These are phyloP conservation scores for Panus rudis DNA, from an alignment of 768 basidiomycete genomes.

Conservation along the genomic window DNA sequence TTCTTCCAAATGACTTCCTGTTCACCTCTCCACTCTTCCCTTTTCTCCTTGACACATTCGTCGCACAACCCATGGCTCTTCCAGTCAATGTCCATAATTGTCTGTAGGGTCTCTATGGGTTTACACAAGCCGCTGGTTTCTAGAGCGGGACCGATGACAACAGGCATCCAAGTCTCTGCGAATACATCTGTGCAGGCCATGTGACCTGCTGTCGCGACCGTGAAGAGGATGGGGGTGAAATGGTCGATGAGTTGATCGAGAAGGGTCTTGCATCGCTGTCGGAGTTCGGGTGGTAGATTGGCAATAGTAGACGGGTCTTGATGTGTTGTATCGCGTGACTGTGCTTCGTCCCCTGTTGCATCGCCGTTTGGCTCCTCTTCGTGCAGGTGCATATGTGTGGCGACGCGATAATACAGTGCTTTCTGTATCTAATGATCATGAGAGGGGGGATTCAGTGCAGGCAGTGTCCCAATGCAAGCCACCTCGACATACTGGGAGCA, in stretches of 20 bases:
- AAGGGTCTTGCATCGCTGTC: constrained; percentile 21
- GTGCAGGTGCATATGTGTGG: constrained; percentile 53
- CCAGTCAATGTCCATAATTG: constrained; percentile 54
- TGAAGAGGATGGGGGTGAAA: constrained; percentile 70
- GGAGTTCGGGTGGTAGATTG: constrained; percentile 19
- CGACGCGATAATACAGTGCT: constrained; percentile 55
- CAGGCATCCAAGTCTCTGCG: constrained; percentile 64
- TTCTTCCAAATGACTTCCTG: constrained; percentile 51
- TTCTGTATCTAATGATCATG: constrained; percentile 40
- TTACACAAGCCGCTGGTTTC: constrained; percentile 55
- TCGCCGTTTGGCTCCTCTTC: constrained; percentile 23
- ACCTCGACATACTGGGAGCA: constrained; percentile 39
- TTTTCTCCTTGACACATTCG: constrained; percentile 51
- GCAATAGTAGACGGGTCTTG: constrained; percentile 6
- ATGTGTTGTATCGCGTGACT: background rate
- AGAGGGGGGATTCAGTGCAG: background rate
- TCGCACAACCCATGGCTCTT: constrained; percentile 47
- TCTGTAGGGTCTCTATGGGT: constrained; percentile 65
- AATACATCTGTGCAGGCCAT: constrained; percentile 70
- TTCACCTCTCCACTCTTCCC: constrained; percentile 59
- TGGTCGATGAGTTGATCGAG: constrained; percentile 44
- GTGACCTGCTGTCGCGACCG: constrained; percentile 59
- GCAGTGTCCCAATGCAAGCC: constrained; percentile 1
- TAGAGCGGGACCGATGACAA: constrained; percentile 64
- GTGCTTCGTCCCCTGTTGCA: constrained; percentile 5